Conservation (phyloP, 139 green algal species). For the Pleodorina starrii region DNA sequence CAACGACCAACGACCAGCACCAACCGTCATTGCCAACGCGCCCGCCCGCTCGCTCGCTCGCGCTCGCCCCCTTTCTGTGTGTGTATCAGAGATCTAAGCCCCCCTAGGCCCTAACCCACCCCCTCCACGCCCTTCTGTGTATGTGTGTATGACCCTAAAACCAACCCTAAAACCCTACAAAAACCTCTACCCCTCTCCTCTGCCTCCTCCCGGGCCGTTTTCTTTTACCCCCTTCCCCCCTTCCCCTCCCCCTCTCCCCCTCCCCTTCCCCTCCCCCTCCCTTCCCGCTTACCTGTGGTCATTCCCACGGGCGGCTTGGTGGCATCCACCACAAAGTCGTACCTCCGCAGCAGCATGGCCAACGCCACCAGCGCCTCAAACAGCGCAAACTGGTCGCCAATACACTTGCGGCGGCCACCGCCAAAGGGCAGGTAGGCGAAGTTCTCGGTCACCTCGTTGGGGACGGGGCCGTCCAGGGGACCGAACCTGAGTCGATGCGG, state of each 20-base stretch:
- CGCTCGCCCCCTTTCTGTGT: too few species aligned
- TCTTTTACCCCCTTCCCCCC: neutral
- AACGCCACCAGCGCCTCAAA: constrained; percentile 91
- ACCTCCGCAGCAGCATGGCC: constrained; percentile 88
- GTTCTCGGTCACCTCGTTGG: constrained; percentile 80
- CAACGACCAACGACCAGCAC: too few species aligned
- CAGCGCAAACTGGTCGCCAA: constrained; percentile 93
- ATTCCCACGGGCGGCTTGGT: constrained; percentile 80
- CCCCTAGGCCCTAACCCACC: neutral
- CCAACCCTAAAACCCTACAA: neutral
- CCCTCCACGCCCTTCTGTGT: neutral
- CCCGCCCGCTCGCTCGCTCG: too few species aligned
- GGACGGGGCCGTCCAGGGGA: constrained; percentile 74
- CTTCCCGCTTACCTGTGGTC: constrained; percentile 59
- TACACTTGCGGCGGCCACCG: constrained; percentile 87
- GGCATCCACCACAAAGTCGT: constrained; percentile 84
- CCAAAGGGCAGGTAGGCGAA: constrained; percentile 93
- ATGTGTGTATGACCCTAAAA: neutral
- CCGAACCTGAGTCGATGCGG: constrained; percentile 71
- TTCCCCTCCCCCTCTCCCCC: neutral
- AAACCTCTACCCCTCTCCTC: too few species aligned
- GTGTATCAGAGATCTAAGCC: too few species aligned
- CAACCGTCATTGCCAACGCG: too few species aligned
- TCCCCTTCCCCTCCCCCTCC: neutral
- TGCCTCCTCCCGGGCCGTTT: too few species aligned